Evolutionary conservation across 768 basidiomycete genomes (phyloP), one percentile per base, ranked within the genome.

Genomic region (Suillus subaureus): DNA sequence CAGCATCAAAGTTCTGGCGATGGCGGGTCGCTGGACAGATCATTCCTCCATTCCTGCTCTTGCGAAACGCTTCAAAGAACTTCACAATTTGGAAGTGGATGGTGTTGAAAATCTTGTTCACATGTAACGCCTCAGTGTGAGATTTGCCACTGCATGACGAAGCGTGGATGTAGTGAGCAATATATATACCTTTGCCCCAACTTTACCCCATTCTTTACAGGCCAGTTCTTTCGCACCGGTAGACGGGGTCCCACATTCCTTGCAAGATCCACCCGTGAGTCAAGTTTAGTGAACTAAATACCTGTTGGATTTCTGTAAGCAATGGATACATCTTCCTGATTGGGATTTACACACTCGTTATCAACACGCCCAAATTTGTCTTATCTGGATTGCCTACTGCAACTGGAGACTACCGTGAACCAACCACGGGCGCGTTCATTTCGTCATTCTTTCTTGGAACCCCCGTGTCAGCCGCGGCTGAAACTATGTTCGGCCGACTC

Each of bases 11-110:
- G 62, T 63, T 31, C 54, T 76, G 62, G 49, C 62, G 47, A 64
- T 52, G 12, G 75, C 70, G 56, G 76, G 76, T 61, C 75, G 75
- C n/a, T 78, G 75, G 75, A 49, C 61, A 37, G 70, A 72, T 57
- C 64, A 64, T 11, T 70, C 64, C 15, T 61, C 66, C 33, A 12
- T 70, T 4, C 63, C 45, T 35, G 61, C 42, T 54, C 61, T 76
- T 13, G 64, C 39, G 15, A 56, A 68, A 61, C 68, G 35, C 18
- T 45, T 73, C 6, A 58, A 9, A 58, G 57, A 40, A 58, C 57
- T 58, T 40, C 8, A 18, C 16, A 31, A 12, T 21, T 18, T 60
- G 28, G 37, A 40, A 21, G 26, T 42, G 18, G 40, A 42, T 31
- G 58, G 40, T 18, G 37, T 39, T 39, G 56, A 57, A 23, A 15